A percentile compares a stretch with the other conserved stretches of the same genome.
Conservation (phyloP, 2,329 filamentous ascomycete genomes). For the Nigrospora sphaerica region DNA sequence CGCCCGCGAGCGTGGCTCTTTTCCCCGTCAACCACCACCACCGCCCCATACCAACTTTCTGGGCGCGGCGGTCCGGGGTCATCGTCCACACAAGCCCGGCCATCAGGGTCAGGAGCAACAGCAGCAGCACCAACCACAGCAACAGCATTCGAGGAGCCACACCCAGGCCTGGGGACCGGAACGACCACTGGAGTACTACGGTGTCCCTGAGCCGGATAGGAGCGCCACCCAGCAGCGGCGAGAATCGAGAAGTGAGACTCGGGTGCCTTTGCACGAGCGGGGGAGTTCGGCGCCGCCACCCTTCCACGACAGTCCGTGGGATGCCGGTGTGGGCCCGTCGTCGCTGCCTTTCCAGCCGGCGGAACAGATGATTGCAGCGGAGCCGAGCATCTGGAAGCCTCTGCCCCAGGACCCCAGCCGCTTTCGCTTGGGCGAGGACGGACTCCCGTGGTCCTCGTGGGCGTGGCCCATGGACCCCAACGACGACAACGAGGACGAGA, state of each 20-base stretch:
- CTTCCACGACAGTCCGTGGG: slow-evolving; percentile 39
- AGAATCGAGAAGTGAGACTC: slow-evolving; percentile 12
- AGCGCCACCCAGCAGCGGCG: slow-evolving; percentile 1
- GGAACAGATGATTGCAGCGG: slow-evolving; percentile 9
- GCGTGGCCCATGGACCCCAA: slow-evolving; percentile 24
- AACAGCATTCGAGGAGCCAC: slow-evolving; percentile 5
- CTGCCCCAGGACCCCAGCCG: slow-evolving; percentile 30
- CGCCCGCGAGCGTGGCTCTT: slow-evolving; percentile 29
- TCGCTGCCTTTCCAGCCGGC: slow-evolving; percentile 17
- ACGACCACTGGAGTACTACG: not conserved
- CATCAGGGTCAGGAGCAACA: slow-evolving; percentile 9
- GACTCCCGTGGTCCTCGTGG: slow-evolving; percentile 37
- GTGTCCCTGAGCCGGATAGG: not conserved
- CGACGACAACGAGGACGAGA: slow-evolving; percentile 18
- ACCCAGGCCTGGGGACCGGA: too few relatives aligned
- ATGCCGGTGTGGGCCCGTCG: slow-evolving; percentile 25
- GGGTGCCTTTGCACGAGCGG: slow-evolving; percentile 30
- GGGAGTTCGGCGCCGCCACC: slow-evolving; percentile 43
- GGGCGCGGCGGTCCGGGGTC: not conserved
- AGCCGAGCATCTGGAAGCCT: slow-evolving; percentile 30
- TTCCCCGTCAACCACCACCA: slow-evolving; percentile 38
- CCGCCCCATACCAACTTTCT: slow-evolving; percentile 39
- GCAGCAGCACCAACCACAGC: slow-evolving; percentile 7
- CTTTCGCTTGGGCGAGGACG: slow-evolving; percentile 39
- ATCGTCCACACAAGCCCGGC: slow-evolving; percentile 13